Evolutionary conservation across 1,139 yeast genomes (phyloP).

Genomic region (Trichomonascaceae sp.): DNA sequence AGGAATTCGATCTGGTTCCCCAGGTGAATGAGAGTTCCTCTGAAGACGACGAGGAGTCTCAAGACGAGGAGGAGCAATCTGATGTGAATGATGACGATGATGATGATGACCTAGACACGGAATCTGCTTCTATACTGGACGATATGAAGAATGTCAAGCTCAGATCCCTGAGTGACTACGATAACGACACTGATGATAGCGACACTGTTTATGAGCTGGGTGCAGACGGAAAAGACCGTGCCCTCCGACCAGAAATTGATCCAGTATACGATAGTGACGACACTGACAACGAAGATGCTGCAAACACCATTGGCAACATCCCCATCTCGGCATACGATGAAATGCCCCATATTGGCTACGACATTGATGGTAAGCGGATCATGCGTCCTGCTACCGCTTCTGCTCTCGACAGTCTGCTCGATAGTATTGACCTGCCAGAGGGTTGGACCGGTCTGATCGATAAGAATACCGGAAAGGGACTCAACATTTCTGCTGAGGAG

Average conservation of each 20-base stretch:
- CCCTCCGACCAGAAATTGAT: slow-evolving; percentile 75
- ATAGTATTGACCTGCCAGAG: slow-evolving; percentile 83
- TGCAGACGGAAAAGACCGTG: slow-evolving; percentile 70
- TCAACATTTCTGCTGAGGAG: slow-evolving; percentile 81
- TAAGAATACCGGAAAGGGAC: slow-evolving; percentile 75
- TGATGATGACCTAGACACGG: slow-evolving; percentile 14
- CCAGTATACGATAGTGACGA: slow-evolving; percentile 93
- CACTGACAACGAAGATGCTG: slow-evolving; percentile 65
- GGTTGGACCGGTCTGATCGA: slow-evolving; percentile 98
- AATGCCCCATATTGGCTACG: slow-evolving; percentile 95
- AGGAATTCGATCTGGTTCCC: slow-evolving; percentile 10
- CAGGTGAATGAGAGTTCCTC: too few species aligned
- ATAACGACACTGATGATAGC: slow-evolving; percentile 14
- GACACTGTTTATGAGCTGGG: slow-evolving; percentile 22
- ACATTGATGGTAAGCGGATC: slow-evolving; percentile 91
- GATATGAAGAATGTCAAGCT: slow-evolving; percentile 12
- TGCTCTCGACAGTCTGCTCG: slow-evolving; percentile 81
- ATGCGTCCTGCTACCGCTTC: slow-evolving; percentile 98
- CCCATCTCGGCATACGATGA: slow-evolving; percentile 92
- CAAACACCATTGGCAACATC: slow-evolving; percentile 89
- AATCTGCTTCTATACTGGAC: slow-evolving; percentile 11
- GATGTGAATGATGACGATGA: slow-evolving; percentile 13
- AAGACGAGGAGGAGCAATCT: slow-evolving; percentile 13
- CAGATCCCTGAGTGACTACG: slow-evolving; percentile 11
- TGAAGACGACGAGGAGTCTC: too few species aligned